Evolutionary conservation across 768 basidiomycete genomes (phyloP), one percentile per base, ranked within the genome.

Genomic region (Naganishia friedmannii): DNA sequence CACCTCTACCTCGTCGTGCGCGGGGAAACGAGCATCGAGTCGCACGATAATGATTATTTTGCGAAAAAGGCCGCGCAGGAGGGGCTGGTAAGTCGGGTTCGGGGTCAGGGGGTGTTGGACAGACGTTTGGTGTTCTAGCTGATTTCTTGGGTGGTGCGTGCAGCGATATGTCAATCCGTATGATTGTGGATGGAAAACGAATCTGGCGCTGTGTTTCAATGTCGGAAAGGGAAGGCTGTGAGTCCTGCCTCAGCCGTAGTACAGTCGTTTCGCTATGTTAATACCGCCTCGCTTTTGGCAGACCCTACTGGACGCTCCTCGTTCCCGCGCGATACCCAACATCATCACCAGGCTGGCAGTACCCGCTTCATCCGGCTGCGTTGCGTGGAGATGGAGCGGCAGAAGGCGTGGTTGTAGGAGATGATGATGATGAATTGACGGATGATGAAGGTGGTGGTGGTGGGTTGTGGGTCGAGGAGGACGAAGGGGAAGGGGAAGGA

Each of bases 1-100:
- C 79, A 83, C 74, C 54, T 83, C 1, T 90, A 87, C 83, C 85
- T 89, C 67, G 82, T 96, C 15, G 79, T 86, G 0, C 79, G 83
- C 42, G 93, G 88, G 0, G 93, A 97, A 78, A 97, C 93, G 0
- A 86, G 89, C 0, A 94, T 98, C 8, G 96, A 99, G 81, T 85
- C 85, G 7, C 91, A 93, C 73, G 95, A 98, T 75, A 87, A 93
- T 75, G 87, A 88, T 9, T 85, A 89, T 32, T 95, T 98, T 76
- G 83, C 86, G 1, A 86, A 83, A 68, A 81, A 87, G 42, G 93
- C 93, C 0, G 85, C 86, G 68, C 81, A 83, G 12, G 83, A 92
- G 29, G 88, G 88, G 51, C 87, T 91, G 82, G 90, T 89, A 70
- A 42, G 86, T 54, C 73, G 28, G 63, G 19, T 28, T 13, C 26